These are phyloP conservation scores for Chlamydomonas sphaeroides DNA, from an alignment of 139 green algal genomes.

Conservation along the genomic window DNA sequence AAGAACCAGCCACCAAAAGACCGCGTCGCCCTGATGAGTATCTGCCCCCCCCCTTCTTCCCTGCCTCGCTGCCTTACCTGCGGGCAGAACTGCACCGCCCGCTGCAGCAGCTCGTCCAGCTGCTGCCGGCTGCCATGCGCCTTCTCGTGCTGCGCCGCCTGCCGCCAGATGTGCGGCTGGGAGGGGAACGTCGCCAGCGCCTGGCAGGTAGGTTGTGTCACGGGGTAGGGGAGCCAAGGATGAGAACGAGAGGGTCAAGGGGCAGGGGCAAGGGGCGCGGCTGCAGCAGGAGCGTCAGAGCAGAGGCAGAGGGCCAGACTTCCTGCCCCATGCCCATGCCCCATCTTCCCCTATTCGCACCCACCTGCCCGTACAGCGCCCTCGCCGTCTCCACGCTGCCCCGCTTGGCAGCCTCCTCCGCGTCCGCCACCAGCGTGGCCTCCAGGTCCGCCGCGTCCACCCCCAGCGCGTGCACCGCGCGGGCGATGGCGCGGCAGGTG, in stretches of 20 bases:
- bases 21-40: too few species aligned
- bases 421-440: conserved; percentile 93
- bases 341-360: too few species aligned
- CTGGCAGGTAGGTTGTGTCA: conserved; percentile 2
- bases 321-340: too few species aligned
- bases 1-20: too few species aligned
- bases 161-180: conserved; percentile 89
- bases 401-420: conserved; percentile 73
- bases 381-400: conserved; percentile 89
- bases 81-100: conserved; percentile 90
- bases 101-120: conserved; percentile 86
- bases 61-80: conserved; percentile 46
- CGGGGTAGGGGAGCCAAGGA: not conserved
- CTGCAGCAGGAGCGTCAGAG: too few species aligned
- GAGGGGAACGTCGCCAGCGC: conserved; percentile 75
- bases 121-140: conserved; percentile 72
- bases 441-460: conserved; percentile 91
- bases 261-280: not conserved
- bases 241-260: not conserved
- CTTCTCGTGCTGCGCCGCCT: conserved; percentile 94
- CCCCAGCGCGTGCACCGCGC: conserved; percentile 74
- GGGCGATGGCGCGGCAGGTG: conserved; percentile 87
- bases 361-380: conserved; percentile 80
- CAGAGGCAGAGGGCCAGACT: too few species aligned
- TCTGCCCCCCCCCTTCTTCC: not conserved